A percentile compares a stretch with the other conserved stretches of the same genome.
phyloP scores from a whole-genome alignment of 129 eudicot genomes.

The Escallonia rubra region DNA sequence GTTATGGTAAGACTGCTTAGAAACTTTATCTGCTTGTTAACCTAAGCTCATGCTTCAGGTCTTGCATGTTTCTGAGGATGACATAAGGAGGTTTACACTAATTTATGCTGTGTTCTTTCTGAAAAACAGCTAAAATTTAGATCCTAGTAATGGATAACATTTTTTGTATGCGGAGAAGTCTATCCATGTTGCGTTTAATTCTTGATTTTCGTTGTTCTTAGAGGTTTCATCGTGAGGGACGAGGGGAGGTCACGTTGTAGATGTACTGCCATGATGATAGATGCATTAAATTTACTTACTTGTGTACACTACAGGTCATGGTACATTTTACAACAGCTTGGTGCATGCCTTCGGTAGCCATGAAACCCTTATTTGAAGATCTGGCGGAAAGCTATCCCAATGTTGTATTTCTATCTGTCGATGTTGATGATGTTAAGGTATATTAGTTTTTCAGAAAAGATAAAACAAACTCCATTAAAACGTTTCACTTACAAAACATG shows the following conservation, averaged over 20 bases:
- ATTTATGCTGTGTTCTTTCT: too few species aligned
- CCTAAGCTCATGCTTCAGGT: too few species aligned
- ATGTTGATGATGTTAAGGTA: slow-evolving; percentile 66
- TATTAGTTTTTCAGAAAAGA: background rate
- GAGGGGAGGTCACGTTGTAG: background rate
- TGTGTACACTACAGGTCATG: slow-evolving; percentile 33
- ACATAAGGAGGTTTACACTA: too few species aligned
- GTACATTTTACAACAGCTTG: slow-evolving; percentile 54
- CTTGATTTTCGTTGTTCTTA: background rate
- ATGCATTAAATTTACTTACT: background rate
- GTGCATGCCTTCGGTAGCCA: slow-evolving; percentile 58
- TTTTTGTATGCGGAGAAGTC: background rate
- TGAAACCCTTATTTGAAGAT: slow-evolving; percentile 46
- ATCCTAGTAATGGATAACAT: background rate
- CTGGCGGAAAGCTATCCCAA: slow-evolving; percentile 37
- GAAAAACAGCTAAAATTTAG: too few species aligned
- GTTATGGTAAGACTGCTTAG: too few species aligned
- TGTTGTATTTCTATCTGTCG: slow-evolving; percentile 38
- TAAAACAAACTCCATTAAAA: background rate
- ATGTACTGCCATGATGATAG: too few species aligned
- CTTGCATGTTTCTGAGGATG: too few species aligned
- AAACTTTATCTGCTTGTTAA: too few species aligned
- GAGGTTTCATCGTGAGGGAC: background rate
- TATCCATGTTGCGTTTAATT: background rate
- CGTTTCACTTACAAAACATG: too few species aligned